Base-by-base conservation (phyloP, 192 early-diverging fungal species). In the Entomortierella beljakovae region DNA sequence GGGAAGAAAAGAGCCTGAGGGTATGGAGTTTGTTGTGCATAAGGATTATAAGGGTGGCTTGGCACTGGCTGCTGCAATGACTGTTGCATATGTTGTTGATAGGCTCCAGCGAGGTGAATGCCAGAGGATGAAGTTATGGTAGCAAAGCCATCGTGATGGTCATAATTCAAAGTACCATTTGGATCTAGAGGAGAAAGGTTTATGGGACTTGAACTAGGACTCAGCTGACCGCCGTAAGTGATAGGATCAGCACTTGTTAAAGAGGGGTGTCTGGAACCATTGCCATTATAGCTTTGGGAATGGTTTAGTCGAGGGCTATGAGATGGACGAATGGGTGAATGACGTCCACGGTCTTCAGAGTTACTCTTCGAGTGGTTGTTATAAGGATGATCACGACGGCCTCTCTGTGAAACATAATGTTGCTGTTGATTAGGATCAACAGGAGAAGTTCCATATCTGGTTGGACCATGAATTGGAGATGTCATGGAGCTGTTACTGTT, bases 11-110 rank as follows among this genome's bases (percentile, higher is more conserved):
- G 29, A 1, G 75, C 61, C 35, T 70, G 66, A 20, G 75, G 75
- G 32, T 79, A 70, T 34, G 75, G 75, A 16, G 75, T 59, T 33
- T 64, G 66, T 20, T 69, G 66, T 13, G 56, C 48, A 59, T 79
- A 70, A 10, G 75, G 75, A 23, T 79, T 60, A 1, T 52, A 31
- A 25, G 53, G 63, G 28, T 7, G 38, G n/a, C n/a, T n/a, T n/a
- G n/a, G n/a, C n/a, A n/a, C n/a, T 29, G 7, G 38, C 54, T 64
- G 67, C 53, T 64, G 70, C 8, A 57, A n/a, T 16, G 58, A 59
- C 34, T 59, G 26, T 6, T n/a, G 28, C 10, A 43, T 18, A 11
- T 56, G 61, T 34, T 49, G 53, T 61, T 63, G 61, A 43, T 48
- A 59, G n/a, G 64, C 61, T n/a, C 34, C 56, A 28, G 25, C 59